A percentile compares a stretch with the other conserved stretches of the same genome.
phyloP scores from a whole-genome alignment of 805 yeast species.

The Zygotorulaspora chibaensis region DNA sequence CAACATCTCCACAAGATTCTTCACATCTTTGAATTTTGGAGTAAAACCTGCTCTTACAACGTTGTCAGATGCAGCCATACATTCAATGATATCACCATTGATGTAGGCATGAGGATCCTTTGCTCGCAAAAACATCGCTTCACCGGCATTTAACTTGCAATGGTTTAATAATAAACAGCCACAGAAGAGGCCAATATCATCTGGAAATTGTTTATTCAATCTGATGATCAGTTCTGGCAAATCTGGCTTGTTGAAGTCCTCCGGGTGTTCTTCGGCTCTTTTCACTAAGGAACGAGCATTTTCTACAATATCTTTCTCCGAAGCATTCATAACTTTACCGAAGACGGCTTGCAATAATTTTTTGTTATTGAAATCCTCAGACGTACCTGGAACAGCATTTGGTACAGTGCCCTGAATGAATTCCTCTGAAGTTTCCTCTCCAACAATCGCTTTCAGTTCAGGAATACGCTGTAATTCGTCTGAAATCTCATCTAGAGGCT shows the following conservation, averaged over 20 bases:
- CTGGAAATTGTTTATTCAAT: conserved; percentile 83
- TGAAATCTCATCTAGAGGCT: conserved; percentile 78
- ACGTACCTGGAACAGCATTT: conserved; percentile 44
- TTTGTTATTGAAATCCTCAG: conserved; percentile 55
- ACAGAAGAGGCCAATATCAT: conserved; percentile 92
- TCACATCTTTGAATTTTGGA: conserved; percentile 97
- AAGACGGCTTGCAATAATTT: conserved; percentile 69
- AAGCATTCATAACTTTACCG: conserved; percentile 76
- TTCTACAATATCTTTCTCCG: conserved; percentile 51
- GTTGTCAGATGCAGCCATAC: conserved; percentile 99
- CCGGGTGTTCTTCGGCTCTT: conserved; percentile 58
- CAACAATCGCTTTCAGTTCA: conserved; percentile 69
- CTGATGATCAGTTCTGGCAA: conserved; percentile 73
- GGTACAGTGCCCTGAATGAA: conserved; percentile 48
- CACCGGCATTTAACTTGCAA: conserved; percentile 76
- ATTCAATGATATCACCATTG: conserved; percentile 94
- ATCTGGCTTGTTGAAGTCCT: conserved; percentile 46
- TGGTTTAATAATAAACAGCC: conserved; percentile 92
- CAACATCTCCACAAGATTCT: conserved; percentile 82
- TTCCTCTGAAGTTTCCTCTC: conserved; percentile 50
- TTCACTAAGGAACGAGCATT: conserved; percentile 62
- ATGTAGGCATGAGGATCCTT: conserved; percentile 98
- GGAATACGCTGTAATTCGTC: conserved; percentile 66
- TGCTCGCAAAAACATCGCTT: conserved; percentile 94
- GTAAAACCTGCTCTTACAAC: conserved; percentile 99